These are phyloP conservation scores for Daedalea quercina DNA, from an alignment of 768 basidiomycete species.

Conservation along the genomic window DNA sequence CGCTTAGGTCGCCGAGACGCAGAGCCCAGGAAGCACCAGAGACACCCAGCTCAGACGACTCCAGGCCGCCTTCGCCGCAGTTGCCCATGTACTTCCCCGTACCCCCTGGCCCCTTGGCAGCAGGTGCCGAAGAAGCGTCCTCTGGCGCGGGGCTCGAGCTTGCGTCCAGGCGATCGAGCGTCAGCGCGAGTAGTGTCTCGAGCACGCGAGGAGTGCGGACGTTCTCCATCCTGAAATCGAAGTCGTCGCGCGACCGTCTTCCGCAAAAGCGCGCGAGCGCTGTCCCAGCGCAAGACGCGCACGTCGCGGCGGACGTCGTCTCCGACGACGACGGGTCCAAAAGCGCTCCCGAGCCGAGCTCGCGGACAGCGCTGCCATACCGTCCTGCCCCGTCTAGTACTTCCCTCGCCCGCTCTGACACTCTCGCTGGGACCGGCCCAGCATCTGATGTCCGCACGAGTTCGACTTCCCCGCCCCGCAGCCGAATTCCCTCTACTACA, in stretches of 20 bases:
- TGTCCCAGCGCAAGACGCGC: conserved; percentile 1
- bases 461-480: conserved; percentile 5
- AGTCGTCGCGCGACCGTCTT: neutral
- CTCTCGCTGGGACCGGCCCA: neutral
- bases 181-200: neutral
- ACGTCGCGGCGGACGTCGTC: neutral
- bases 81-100: conserved; percentile 13
- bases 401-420: neutral
- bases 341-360: neutral
- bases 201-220: neutral
- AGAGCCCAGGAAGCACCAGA: neutral
- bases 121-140: neutral
- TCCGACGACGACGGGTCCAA: neutral
- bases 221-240: neutral
- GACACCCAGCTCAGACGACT: conserved; percentile 2
- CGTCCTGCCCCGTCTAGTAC: neutral
- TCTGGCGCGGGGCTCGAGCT: neutral
- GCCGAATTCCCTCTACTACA: conserved; percentile 5
- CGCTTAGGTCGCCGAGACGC: neutral
- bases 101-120: conserved; percentile 5
- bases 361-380: neutral
- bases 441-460: neutral
- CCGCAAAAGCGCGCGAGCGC: neutral
- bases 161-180: neutral
- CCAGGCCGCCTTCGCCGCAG: conserved; percentile 7